These are phyloP conservation scores for Claviceps quebecensis DNA, from an alignment of 2,329 filamentous ascomycete genomes.

Conservation along the genomic window DNA sequence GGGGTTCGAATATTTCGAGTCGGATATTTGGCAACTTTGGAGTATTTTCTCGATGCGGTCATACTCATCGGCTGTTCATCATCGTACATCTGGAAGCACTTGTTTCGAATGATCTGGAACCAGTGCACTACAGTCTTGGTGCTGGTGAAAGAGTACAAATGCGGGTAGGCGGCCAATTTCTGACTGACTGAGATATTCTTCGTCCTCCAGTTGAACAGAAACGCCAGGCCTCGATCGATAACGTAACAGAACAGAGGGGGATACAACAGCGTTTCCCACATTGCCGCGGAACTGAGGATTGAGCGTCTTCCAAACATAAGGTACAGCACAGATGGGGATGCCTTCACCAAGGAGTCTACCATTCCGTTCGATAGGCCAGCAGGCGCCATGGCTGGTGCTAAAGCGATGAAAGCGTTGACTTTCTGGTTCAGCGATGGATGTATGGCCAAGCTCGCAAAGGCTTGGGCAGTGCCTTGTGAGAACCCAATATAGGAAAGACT, in stretches of 20 bases:
- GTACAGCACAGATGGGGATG: constrained; percentile 83
- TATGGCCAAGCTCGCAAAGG: constrained; percentile 84
- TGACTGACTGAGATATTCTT: constrained; percentile 73
- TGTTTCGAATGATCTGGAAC: constrained; percentile 98
- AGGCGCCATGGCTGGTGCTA: constrained; percentile 93
- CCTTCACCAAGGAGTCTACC: constrained; percentile 85
- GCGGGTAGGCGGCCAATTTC: constrained; percentile 89
- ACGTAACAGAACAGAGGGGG: constrained; percentile 81
- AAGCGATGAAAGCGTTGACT: constrained; percentile 88
- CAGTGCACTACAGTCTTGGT: constrained; percentile 96
- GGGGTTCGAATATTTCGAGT: constrained; percentile 96
- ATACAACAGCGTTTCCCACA: constrained; percentile 95
- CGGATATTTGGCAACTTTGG: constrained; percentile 91
- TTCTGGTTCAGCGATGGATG: constrained; percentile 86
- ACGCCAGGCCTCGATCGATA: constrained; percentile 68
- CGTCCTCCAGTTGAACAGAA: constrained; percentile 83
- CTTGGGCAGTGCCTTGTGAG: constrained; percentile 91
- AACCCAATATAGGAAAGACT: constrained; percentile 95
- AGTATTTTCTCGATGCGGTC: constrained; percentile 64
- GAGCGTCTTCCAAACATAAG: constrained; percentile 84
- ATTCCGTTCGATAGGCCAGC: constrained; percentile 80
- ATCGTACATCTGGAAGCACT: constrained; percentile 96
- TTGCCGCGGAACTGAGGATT: constrained; percentile 82
- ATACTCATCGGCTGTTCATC: constrained; percentile 72
- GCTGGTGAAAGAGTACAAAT: constrained; percentile 92